Evolutionary conservation across 805 yeast species (phyloP), one percentile per base, ranked within the genome.

Genomic region (Spathaspora girioi): DNA sequence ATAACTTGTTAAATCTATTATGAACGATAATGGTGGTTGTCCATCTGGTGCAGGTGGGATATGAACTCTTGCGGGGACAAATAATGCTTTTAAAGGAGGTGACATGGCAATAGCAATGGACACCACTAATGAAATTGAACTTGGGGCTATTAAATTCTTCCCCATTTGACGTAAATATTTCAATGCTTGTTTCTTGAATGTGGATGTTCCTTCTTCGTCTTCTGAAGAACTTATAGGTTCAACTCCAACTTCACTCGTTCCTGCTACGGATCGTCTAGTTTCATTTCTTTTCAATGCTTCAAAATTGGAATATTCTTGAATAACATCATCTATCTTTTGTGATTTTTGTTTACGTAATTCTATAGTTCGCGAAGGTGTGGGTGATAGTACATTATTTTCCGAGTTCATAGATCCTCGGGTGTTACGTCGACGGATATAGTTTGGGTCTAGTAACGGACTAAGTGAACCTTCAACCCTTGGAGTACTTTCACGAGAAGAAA

Each of bases 31-130:
- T 0, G 96, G 92, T 0, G 97, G 97, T 50, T 76, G 74, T 1
- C 77, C 75, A 66, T 93, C 98, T 0, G 98, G 98, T 0, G 97
- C 97, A 47, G 78, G 60, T 7, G 80, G 86, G 27, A 91, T 77
- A 54, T 77, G 67, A 47, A 64, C 59, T 2, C 45, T 45, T 4
- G 65, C 55, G 10, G 50, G 45, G 5, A 75, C 75, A 57, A 78
- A 78, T 7, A 78, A 71, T 0, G 90, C 86, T 54, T 85, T 82
- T 2, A 87, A 70, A 79, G 97, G 93, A 1, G 97, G 97, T n/a
- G 93, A 77, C 87, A 93, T 84, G 4, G 93, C 80, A 20, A 89
- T 73, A 0, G 78, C 71, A 23, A 92, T 69, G 1, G 93, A 77
- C 0, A 84, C 47, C 6, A 92, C 71, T n/a, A 90, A 76, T 0